Base-by-base conservation (phyloP, 1,139 yeast species). In the Candida frijolesensis region DNA sequence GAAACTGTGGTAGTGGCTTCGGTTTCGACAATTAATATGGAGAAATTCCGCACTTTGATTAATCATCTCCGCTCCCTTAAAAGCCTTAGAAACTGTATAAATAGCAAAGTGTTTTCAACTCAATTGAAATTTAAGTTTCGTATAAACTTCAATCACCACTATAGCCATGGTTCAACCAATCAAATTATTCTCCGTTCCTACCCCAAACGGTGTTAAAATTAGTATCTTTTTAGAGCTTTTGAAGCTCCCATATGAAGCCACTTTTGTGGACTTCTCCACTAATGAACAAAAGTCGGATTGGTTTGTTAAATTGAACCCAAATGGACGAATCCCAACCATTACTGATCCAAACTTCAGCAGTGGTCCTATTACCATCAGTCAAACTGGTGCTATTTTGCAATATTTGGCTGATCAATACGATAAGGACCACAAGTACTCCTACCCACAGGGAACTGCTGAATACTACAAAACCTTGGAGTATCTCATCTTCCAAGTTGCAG, bases 321-420 rank as follows among this genome's bases (percentile, higher is more conserved):
- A 84, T 58, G 88, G 89, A 14, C 71, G 85, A 55, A 80, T 84
- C 50, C 89, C 89, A 15, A 74, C 82, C 0, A 62, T 84, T 18
- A 72, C 74, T 3, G 85, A 82, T 58, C 69, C 71, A 46, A 63
- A 63, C 35, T 38, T 39, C n/a, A 22, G 12, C n/a, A 39, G 32
- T n/a, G 65, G 76, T 15, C 80, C 79, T 8, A 66, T 75, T 18
- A 64, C 74, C 12, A 59, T 84, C 44, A 74, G 77, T 58, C 89
- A 84, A 65, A 72, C 84, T 34, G 87, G 79, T 22, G 86, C 87
- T 15, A 83, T 84, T 53, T 61, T 84, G 63, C 69, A 72, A 54
- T 84, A 82, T 58, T 64, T 84, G 44, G 81, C 77, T 45, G 86
- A 81, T 52, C 79, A 76, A 53, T 84, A 80, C 61, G 89, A 84